phyloP scores from a whole-genome alignment of 768 basidiomycete species.

The Xerocomus spinulosus region DNA sequence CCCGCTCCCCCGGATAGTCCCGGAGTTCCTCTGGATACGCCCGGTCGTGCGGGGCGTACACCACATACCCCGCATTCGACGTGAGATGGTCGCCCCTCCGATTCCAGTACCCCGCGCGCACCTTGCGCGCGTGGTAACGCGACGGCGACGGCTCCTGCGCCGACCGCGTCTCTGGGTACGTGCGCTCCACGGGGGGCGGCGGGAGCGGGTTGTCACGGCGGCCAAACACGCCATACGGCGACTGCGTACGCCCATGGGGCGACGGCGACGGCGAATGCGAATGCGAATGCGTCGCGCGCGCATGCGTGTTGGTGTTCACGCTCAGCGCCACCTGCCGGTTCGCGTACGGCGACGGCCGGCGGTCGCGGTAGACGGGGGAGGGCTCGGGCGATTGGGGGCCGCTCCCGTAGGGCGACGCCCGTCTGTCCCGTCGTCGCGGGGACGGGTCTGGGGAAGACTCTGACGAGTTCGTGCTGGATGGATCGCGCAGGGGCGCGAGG shows the following conservation, averaged over 20 bases:
- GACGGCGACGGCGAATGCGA: constrained; percentile 16
- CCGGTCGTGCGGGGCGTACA: constrained; percentile 55
- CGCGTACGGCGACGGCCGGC: constrained; percentile 20
- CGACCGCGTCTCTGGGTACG: constrained; percentile 20
- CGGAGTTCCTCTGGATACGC: constrained; percentile 60
- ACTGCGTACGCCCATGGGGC: constrained; percentile 7
- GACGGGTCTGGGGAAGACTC: constrained; percentile 28
- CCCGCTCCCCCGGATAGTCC: constrained; percentile 51
- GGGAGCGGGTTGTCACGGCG: constrained; percentile 30
- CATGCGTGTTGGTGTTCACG: background rate
- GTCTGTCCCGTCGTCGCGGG: constrained; percentile 23
- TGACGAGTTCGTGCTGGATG: constrained; percentile 7
- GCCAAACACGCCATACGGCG: too few relatives aligned
- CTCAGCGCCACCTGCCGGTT: constrained; percentile 1
- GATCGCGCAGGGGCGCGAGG: constrained; percentile 21
- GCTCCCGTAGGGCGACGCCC: constrained; percentile 19
- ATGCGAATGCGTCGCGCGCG: background rate
- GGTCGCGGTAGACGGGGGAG: constrained; percentile 23
- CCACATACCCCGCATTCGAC: constrained; percentile 47
- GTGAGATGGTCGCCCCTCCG: constrained; percentile 70
- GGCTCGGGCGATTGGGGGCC: constrained; percentile 22
- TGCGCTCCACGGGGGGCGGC: constrained; percentile 26
- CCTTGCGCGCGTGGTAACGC: constrained; percentile 27
- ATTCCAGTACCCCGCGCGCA: constrained; percentile 68
- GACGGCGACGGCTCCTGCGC: constrained; percentile 29